A percentile compares a stretch with the other conserved stretches of the same genome.
Evolutionary conservation across 2,329 filamentous ascomycete species (phyloP).

Genomic region (Diaporthe longicolla): DNA sequence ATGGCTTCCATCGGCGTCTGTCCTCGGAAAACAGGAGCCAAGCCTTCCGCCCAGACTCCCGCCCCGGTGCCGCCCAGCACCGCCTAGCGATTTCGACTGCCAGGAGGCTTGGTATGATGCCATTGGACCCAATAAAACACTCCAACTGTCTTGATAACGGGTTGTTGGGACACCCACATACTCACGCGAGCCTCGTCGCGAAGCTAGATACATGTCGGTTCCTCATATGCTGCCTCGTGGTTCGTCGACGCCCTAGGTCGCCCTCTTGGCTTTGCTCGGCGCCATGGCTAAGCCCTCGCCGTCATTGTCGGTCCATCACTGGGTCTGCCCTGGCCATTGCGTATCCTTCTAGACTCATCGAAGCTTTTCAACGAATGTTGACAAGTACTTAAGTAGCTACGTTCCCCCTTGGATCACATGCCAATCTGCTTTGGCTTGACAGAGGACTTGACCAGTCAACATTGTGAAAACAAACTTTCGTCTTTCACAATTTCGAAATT

Average conservation of each 20-base stretch:
- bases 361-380: background rate
- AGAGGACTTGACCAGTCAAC: conserved; percentile 14
- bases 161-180: conserved; percentile 22
- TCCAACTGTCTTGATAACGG: conserved; percentile 4
- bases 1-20: conserved; percentile 33
- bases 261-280: conserved; percentile 41
- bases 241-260: conserved; percentile 13
- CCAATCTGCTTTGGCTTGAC: background rate
- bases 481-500: background rate
- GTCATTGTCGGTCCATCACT: conserved; percentile 34
- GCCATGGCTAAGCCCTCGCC: conserved; percentile 35
- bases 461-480: background rate
- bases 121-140: conserved; percentile 27
- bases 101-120: conserved; percentile 34
- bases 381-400: conserved; percentile 38
- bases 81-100: conserved; percentile 23
- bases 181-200: conserved; percentile 21
- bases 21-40: conserved; percentile 31
- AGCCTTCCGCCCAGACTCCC: conserved; percentile 37
- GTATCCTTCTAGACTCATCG: conserved; percentile 26
- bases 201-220: conserved; percentile 15
- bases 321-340: conserved; percentile 1
- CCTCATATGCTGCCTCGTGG: conserved; percentile 17
- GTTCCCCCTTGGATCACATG: conserved; percentile 30
- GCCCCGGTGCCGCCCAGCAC: conserved; percentile 36